Evolutionary conservation across 441 rosid species (phyloP).

Genomic region (Populus trichocarpa): DNA sequence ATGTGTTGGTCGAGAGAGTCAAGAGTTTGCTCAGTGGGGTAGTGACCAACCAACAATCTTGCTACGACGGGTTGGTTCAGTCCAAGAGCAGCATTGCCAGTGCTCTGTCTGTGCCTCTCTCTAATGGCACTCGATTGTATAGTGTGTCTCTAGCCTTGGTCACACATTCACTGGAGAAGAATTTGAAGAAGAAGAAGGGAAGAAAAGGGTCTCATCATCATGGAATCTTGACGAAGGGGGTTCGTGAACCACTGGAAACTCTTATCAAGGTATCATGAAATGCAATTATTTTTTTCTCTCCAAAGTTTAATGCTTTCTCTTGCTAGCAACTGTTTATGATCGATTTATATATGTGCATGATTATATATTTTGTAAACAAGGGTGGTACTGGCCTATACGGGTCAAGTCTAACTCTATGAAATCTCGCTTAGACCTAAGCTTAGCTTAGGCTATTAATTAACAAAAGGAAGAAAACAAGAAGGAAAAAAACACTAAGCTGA

Average conservation of each 20-base stretch:
- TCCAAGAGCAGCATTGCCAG: conserved; percentile 34
- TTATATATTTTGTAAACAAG: no score
- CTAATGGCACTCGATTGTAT: conserved; percentile 39
- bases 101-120: conserved; percentile 31
- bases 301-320: not conserved
- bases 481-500: no score
- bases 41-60: conserved; percentile 66
- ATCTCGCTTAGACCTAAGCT: not conserved
- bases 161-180: conserved; percentile 33
- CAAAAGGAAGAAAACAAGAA: not conserved
- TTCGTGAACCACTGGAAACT: conserved; percentile 49
- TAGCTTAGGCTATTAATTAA: not conserved
- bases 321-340: not conserved
- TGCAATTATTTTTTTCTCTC: not conserved
- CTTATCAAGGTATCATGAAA: conserved; percentile 42
- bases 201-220: conserved; percentile 10
- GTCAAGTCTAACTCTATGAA: not conserved
- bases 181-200: conserved; percentile 29
- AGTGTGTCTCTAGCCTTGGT: conserved; percentile 57
- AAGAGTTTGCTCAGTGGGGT: conserved; percentile 51
- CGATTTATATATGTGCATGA: not conserved
- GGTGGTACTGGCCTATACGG: not conserved
- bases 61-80: conserved; percentile 52
- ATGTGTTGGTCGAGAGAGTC: conserved; percentile 42
- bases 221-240: conserved; percentile 12